Conservation (phyloP, 1,284 basidiomycete genomes). For the Trichosporon ovoides region DNA sequence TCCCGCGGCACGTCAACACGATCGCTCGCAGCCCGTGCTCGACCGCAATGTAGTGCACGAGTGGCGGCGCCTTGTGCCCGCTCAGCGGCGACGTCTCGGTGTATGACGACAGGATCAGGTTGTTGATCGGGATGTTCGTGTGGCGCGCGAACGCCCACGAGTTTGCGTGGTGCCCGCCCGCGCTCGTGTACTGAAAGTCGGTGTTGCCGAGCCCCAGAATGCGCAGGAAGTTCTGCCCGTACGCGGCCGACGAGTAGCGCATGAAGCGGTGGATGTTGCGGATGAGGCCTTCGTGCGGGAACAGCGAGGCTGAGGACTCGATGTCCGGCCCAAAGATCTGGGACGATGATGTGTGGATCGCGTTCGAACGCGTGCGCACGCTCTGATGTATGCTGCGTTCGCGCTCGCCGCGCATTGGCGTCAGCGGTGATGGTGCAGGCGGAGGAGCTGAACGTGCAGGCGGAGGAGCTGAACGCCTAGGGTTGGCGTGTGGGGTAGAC, state of each 20-base stretch:
- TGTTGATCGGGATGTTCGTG: constrained; percentile 52
- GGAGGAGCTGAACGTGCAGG: background rate
- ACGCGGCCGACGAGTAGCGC: constrained; percentile 51
- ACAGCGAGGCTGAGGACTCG: constrained; percentile 34
- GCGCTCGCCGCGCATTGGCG: constrained; percentile 6
- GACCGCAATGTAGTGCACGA: constrained; percentile 52
- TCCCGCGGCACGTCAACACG: constrained; percentile 53
- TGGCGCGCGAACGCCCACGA: constrained; percentile 50
- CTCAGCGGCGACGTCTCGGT: constrained; percentile 38
- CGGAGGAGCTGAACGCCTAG: background rate
- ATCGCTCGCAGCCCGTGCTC: constrained; percentile 51
- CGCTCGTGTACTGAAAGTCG: constrained; percentile 52
- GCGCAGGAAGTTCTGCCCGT: constrained; percentile 51
- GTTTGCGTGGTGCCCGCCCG: constrained; percentile 50
- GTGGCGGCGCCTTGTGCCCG: constrained; percentile 46
- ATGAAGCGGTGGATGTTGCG: constrained; percentile 53
- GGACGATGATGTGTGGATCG: constrained; percentile 16
- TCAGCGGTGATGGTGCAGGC: background rate
- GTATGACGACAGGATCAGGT: constrained; percentile 52
- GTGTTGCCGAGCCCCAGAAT: constrained; percentile 51
- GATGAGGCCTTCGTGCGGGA: constrained; percentile 50
- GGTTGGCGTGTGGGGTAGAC: background rate
- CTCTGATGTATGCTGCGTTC: constrained; percentile 12
- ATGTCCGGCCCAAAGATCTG: constrained; percentile 19
- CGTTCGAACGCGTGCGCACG: constrained; percentile 21